Evolutionary conservation across 2,329 filamentous ascomycete genomes (phyloP).

Genomic region (Emergomyces orientalis): DNA sequence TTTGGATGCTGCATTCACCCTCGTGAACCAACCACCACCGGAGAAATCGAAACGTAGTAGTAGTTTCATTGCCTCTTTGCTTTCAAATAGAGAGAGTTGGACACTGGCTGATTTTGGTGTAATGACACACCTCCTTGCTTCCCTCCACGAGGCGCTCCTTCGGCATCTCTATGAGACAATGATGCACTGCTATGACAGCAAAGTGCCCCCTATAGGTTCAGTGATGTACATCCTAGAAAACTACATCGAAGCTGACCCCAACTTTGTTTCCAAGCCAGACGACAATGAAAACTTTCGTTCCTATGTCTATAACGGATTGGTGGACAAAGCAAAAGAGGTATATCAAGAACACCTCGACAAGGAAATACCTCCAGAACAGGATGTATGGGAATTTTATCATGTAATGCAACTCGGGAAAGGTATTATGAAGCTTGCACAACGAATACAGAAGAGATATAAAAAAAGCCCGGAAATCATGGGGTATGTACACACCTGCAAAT

Average conservation of each 20-base stretch:
- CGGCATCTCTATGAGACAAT: constrained; percentile 82
- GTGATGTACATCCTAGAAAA: constrained; percentile 72
- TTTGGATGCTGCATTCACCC: constrained; percentile 72
- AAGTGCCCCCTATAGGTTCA: constrained; percentile 68
- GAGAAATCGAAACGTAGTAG: constrained; percentile 51
- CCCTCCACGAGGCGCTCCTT: constrained; percentile 70
- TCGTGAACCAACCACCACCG: constrained; percentile 61
- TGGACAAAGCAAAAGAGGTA: constrained; percentile 63
- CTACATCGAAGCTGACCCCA: constrained; percentile 69
- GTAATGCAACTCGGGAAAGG: constrained; percentile 81
- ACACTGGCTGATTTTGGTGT: constrained; percentile 57
- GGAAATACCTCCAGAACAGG: constrained; percentile 67
- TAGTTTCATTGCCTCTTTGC: constrained; percentile 39
- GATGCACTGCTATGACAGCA: constrained; percentile 80
- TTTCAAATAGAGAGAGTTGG: constrained; percentile 56
- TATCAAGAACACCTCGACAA: constrained; percentile 72
- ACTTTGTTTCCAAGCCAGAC: constrained; percentile 61
- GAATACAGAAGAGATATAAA: constrained; percentile 84
- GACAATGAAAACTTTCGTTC: constrained; percentile 63
- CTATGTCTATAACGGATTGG: constrained; percentile 62
- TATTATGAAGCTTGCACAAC: constrained; percentile 75
- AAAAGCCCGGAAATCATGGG: constrained; percentile 84
- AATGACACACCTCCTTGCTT: constrained; percentile 66
- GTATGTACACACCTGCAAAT: constrained; percentile 24
- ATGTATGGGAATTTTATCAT: constrained; percentile 83